A percentile compares a stretch with the other conserved stretches of the same genome.
These are phyloP conservation scores for Elaeis guineensis DNA, from an alignment of 176 grass and related monocot genomes.

Conservation along the genomic window DNA sequence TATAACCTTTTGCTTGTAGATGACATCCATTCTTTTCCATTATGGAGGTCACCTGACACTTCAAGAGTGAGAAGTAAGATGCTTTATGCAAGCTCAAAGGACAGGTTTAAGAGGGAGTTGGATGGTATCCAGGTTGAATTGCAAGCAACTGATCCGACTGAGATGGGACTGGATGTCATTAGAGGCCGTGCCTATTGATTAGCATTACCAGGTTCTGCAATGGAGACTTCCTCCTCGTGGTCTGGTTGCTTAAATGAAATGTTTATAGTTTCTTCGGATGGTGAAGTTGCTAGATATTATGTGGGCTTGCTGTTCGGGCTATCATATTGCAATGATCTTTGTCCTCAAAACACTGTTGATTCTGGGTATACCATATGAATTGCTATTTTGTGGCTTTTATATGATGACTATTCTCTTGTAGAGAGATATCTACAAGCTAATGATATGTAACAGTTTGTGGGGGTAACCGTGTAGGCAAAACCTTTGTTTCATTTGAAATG, in stretches of 20 bases:
- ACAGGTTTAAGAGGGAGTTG: constrained; percentile 6
- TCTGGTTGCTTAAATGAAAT: constrained; percentile 5
- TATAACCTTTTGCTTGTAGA: background rate
- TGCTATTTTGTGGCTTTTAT: too few relatives aligned
- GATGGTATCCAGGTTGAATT: constrained; percentile 13
- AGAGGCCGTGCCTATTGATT: constrained; percentile 1
- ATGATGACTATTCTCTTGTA: too few relatives aligned
- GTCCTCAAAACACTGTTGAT: too few relatives aligned
- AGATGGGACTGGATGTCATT: constrained; percentile 1
- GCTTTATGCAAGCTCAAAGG: constrained; percentile 12
- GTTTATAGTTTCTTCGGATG: background rate
- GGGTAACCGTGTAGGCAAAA: too few relatives aligned
- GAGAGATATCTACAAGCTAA: too few relatives aligned
- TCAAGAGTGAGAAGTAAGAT: constrained; percentile 11
- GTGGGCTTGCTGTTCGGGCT: too few relatives aligned
- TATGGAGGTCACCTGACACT: constrained; percentile 3
- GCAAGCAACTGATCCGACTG: constrained; percentile 10
- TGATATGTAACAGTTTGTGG: too few relatives aligned
- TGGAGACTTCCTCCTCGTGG: background rate
- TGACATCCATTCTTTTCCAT: background rate
- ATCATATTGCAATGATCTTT: too few relatives aligned
- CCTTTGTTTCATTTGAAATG: too few relatives aligned
- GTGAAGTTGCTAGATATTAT: too few relatives aligned
- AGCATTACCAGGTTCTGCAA: background rate
- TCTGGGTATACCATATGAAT: too few relatives aligned